Evolutionary conservation across 768 basidiomycete species (phyloP), one percentile per base, ranked within the genome.

Genomic region (Fomitopsis pulvina): DNA sequence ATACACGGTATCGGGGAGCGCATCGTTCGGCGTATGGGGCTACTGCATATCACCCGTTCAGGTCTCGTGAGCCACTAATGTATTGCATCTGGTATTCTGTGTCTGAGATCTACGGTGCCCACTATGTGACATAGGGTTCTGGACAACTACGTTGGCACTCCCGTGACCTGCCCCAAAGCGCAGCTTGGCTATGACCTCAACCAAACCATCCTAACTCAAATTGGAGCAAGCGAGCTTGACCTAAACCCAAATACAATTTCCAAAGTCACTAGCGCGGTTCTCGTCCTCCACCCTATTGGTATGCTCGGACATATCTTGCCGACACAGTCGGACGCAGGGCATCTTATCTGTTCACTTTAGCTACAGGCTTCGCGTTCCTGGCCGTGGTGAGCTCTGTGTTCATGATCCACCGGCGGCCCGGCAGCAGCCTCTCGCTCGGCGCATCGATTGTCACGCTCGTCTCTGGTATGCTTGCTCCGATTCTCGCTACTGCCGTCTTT

Each of bases 21-120:
- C 74, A 51, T 67, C 66, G 37, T 77, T 83, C 60, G 82, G 83
- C 49, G 74, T 82, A 45, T 85, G 78, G 72, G 83, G 83, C 27
- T 82, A 79, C 58, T 85, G 82, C 63, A 66, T 74, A 32, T 73
- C 75, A 26, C 69, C 67, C 16, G 58, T 76, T 47, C 63, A 75
- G 29, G 62, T 74, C 58, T 66, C 70, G 76, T 79, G 62, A 60
- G 68, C 54, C 22, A 41, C 14, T 18, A n/a, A 47, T n/a, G n/a
- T n/a, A n/a, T 53, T 69, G 57, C 34, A 44, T 44, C 8, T n/a
- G 22, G 41, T 39, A 27, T 47, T 47, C 56, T 47, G 45, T 53
- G 41, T 39, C 48, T 37, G 52, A 54, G 52, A 47, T 50, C 53
- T 48, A 43, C 44, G 46, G 28, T 44, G 44, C 26, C 28, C 47